A percentile compares a stretch with the other conserved stretches of the same genome.
phyloP scores from a whole-genome alignment of 208 protist species.

The Trichomonas vaginalis region DNA sequence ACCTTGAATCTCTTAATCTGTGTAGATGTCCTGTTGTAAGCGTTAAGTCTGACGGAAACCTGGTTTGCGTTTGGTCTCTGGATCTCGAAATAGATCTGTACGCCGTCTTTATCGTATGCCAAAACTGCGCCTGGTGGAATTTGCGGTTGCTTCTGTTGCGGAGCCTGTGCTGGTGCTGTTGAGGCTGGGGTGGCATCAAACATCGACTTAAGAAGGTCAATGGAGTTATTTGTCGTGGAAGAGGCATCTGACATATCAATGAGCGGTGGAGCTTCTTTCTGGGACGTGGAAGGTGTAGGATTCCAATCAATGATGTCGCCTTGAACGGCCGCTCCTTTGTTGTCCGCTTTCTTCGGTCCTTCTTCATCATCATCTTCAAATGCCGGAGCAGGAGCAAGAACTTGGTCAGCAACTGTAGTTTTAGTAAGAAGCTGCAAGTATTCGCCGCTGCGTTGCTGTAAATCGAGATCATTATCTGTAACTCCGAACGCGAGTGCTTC shows the following conservation, averaged over 20 bases:
- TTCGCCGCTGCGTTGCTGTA: not conserved
- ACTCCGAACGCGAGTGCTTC: not conserved
- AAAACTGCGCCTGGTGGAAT: not conserved
- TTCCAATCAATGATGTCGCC: not conserved
- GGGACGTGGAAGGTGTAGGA: not conserved
- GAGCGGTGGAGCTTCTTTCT: not conserved
- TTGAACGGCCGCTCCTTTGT: not conserved
- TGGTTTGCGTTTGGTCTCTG: not conserved
- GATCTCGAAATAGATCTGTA: not conserved
- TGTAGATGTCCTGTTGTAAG: not conserved
- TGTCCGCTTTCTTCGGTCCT: too few relatives aligned
- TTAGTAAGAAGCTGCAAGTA: not conserved
- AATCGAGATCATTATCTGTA: not conserved
- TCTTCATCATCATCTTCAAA: not conserved
- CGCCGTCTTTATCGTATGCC: not conserved
- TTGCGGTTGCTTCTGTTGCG: not conserved
- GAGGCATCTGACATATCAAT: not conserved
- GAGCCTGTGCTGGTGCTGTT: not conserved
- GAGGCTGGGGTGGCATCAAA: not conserved
- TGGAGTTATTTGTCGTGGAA: not conserved
- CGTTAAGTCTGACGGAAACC: not conserved
- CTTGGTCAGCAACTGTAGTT: not conserved
- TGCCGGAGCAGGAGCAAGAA: not conserved
- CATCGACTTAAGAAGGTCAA: not conserved
- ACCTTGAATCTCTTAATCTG: not conserved